These are phyloP conservation scores for Nadsonia commutata DNA, from an alignment of 1,139 yeast species.

Conservation along the genomic window DNA sequence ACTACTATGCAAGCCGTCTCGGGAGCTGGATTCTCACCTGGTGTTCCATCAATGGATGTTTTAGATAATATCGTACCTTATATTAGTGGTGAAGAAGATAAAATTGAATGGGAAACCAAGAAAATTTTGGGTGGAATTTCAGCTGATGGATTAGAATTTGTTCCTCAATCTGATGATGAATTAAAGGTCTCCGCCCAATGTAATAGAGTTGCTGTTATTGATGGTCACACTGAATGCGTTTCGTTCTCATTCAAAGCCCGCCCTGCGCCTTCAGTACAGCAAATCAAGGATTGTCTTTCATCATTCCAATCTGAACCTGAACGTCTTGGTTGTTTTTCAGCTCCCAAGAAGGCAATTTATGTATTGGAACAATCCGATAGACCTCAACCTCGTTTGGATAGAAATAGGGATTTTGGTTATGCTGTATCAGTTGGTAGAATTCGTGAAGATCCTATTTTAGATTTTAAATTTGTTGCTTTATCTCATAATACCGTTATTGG, in stretches of 20 bases:
- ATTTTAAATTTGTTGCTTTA: conserved; percentile 87
- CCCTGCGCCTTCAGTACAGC: conserved; percentile 75
- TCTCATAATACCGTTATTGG: conserved; percentile 96
- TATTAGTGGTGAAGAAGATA: conserved; percentile 95
- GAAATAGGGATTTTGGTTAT: conserved; percentile 88
- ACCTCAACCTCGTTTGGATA: conserved; percentile 96
- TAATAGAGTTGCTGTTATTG: conserved; percentile 92
- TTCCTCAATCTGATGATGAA: conserved; percentile 50
- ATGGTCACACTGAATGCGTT: conserved; percentile 95
- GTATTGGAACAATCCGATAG: conserved; percentile 83
- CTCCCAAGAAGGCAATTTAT: conserved; percentile 84
- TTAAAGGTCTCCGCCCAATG: conserved; percentile 89
- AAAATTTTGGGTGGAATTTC: conserved; percentile 64
- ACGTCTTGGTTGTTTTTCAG: conserved; percentile 67
- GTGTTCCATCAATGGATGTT: conserved; percentile 89
- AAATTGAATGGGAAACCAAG: conserved; percentile 96
- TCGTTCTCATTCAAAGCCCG: conserved; percentile 67
- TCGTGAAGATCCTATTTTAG: conserved; percentile 85
- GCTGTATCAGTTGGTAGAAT: conserved; percentile 93
- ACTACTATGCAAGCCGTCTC: conserved; percentile 95
- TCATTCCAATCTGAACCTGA: conserved; percentile 79
- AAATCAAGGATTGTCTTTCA: conserved; percentile 53
- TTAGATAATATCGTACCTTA: conserved; percentile 89
- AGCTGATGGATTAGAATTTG: conserved; percentile 36
- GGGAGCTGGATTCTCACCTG: conserved; percentile 98